These are phyloP conservation scores for Ceratocystiopsis brevicomis DNA, from an alignment of 2,329 filamentous ascomycete species.

Conservation along the genomic window DNA sequence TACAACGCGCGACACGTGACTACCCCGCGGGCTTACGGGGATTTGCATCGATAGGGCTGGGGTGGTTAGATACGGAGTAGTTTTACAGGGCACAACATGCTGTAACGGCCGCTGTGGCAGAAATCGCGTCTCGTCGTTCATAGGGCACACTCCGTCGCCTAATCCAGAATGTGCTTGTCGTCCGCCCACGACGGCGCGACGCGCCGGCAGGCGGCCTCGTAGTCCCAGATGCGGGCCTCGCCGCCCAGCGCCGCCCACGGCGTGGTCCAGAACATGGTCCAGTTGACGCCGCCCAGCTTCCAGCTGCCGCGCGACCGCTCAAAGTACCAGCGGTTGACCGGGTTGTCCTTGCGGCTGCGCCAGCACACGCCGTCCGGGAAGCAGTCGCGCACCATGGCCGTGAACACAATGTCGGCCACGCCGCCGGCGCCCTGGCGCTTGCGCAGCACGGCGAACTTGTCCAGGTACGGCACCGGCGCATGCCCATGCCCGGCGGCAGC, in stretches of 20 bases:
- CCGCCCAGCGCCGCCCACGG: constrained; percentile 38
- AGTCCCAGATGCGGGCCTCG: constrained; percentile 40
- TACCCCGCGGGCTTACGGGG: too few relatives aligned
- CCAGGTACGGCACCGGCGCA: constrained; percentile 71
- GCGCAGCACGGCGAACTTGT: constrained; percentile 91
- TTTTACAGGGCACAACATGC: too few relatives aligned
- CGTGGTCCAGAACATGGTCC: constrained; percentile 99
- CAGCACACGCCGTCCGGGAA: constrained; percentile 83
- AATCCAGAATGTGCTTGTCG: constrained; percentile 39
- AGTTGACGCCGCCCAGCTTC: constrained; percentile 65
- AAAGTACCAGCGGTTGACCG: constrained; percentile 99
- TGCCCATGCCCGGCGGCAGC: constrained; percentile 27
- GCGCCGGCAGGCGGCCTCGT: constrained; percentile 53
- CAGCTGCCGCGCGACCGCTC: constrained; percentile 69
- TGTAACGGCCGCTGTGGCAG: too few relatives aligned
- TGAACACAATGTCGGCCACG: constrained; percentile 91
- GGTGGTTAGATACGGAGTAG: too few relatives aligned
- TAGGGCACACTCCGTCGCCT: too few relatives aligned
- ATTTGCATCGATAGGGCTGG: too few relatives aligned
- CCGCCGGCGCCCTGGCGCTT: constrained; percentile 77
- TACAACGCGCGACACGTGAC: too few relatives aligned
- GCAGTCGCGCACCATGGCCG: constrained; percentile 77
- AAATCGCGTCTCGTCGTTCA: too few relatives aligned
- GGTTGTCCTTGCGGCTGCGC: constrained; percentile 77
- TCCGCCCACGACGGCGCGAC: constrained; percentile 47